Evolutionary conservation across 495 filamentous ascomycete genomes (phyloP), one percentile per base, ranked within the genome.

Genomic region (Xanthoparmelia taractica): DNA sequence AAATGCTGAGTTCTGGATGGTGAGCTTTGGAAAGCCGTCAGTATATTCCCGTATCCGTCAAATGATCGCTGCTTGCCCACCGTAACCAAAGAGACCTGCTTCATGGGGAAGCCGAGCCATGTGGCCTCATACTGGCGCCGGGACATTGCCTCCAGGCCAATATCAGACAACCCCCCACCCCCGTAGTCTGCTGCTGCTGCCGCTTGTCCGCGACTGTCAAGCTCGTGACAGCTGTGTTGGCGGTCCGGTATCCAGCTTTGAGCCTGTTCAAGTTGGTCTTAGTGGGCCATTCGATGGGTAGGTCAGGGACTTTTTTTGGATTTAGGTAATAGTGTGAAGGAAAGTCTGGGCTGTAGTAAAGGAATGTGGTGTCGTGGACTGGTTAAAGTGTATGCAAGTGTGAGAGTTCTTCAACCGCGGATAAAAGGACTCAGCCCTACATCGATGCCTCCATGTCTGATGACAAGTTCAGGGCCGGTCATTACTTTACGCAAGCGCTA

Each of bases 1-100:
- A 50, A 92, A 77, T 7, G 82, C 85, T 8, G 88, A 91, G 69
- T 91, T 91, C 77, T 92, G 89, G 58, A 92, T 78, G 20, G 85
- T 89, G 67, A 93, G 81, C 89, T 92, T 50, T 54, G 65, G 59
- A 48, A 64, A 54, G 63, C 58, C 65, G 74, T 76, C 58, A 73
- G 69, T 45, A 68, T 66, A 61, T 63, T 27, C n/a, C 31, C 31
- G 8, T 60, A 31, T 5, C 43, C 29, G 55, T 59, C 15, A 38
- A 47, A n/a, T 20, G 10, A 20, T 38, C 25, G 58, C 48, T 27
- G 27, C 36, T 25, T 50, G 34, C 82, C 64, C 82, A 95, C 92
- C 69, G 89, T 85, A 68, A 90, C 77, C 66, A 96, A 81, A 47
- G 91, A 91, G 31, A 88, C 74, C 72, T 86, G 84, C 77, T 90